phyloP scores from a whole-genome alignment of 257 asterid species.

The Nicotiana tabacum region DNA sequence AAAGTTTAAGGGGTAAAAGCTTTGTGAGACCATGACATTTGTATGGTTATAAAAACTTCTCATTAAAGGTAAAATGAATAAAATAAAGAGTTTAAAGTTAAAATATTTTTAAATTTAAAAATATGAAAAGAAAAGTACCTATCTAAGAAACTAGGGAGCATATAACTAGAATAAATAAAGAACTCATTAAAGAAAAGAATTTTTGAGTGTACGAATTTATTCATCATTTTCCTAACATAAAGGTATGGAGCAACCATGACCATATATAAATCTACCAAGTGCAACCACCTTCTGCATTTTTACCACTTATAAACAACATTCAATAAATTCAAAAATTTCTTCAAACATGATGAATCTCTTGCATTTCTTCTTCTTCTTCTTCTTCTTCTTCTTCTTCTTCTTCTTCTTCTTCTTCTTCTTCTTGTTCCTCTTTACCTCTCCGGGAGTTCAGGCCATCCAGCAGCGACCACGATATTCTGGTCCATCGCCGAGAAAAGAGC shows the following conservation, averaged over 20 bases:
- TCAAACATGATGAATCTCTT: background rate
- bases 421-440: background rate
- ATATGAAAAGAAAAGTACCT: too few relatives aligned
- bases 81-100: too few relatives aligned
- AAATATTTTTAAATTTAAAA: too few relatives aligned
- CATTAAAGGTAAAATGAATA: too few relatives aligned
- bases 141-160: too few relatives aligned
- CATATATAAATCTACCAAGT: background rate
- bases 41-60: too few relatives aligned
- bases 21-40: too few relatives aligned
- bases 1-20: too few relatives aligned
- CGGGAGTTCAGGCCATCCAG: background rate
- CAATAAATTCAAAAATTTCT: background rate
- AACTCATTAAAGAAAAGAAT: background rate
- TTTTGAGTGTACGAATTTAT: background rate
- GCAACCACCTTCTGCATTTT: background rate
- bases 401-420: background rate
- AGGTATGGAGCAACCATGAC: slow-evolving; percentile 3
- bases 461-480: background rate
- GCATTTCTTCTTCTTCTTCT: background rate
- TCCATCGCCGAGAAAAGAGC: background rate
- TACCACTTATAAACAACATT: background rate
- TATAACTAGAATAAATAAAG: background rate
- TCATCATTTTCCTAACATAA: background rate
- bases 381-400: background rate